Evolutionary conservation across 768 basidiomycete species (phyloP), one percentile per base, ranked within the genome.

Genomic region (Leccinum rimulosum): DNA sequence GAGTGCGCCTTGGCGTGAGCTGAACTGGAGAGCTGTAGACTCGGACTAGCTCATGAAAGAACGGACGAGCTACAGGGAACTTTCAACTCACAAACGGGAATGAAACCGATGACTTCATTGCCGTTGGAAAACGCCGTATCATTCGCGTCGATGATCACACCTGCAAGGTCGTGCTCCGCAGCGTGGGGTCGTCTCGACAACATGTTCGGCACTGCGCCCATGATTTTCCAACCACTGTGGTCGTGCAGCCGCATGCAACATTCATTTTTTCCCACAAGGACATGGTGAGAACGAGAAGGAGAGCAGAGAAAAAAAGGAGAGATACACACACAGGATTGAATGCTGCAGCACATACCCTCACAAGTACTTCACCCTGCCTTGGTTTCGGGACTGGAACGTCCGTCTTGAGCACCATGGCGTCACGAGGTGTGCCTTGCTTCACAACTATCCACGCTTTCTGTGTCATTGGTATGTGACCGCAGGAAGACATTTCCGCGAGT

Each of bases 271-370:
- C 8, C 6, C 38, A 40, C 6, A 25, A 47, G 19, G n/a, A 14
- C 45, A 12, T 14, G 54, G 47, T 28, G 33, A 12, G 8, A 6
- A 17, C 43, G 14, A 3, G 33, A 33, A 33, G 9, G 6, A 22
- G 6, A 31, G 1, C 2, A 19, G n/a, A 25, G 1, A 35, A 4
- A 7, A 35, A 4, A 4, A 43, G 22, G 22, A 22, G 22, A 45
- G 36, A 66, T 3, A 58, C 81, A 60, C 69, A 88, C 84, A 85
- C 78, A 1, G 88, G 88, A 65, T 93, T 93, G 45, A 91, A 74
- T 0, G 87, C 86, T 0, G 79, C 81, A 10, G 83, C 80, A 25
- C 74, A 71, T 3, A 86, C 76, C 57, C 77, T 76, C 52, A 87
- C 75, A 14, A 85, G 77, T 12, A 87, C 75, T 60, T 83, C 72